Base-by-base conservation (phyloP, 2,329 filamentous ascomycete genomes). In the Exophiala phaeomuriformis region DNA sequence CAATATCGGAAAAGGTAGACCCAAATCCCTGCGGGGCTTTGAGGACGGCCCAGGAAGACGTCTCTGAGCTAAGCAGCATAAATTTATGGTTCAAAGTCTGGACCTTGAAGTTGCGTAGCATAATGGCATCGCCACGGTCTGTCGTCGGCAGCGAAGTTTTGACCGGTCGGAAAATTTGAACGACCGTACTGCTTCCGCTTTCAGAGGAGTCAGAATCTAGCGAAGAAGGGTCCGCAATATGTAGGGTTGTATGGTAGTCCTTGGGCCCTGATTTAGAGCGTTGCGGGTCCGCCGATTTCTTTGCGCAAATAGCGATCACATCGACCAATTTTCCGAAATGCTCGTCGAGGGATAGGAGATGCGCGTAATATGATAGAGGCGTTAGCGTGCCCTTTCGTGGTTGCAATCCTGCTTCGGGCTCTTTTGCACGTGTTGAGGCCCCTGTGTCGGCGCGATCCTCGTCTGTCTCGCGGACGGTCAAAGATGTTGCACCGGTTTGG, bases 11-110 rank as follows among this genome's bases (percentile, higher is more conserved):
- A n/a, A 30, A 52, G 39, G 7, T 60, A 59, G 37, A 59, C 59
- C 44, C 52, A 52, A 6, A 55, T 57, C 29, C 53, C 40, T 8
- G 53, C 43, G 29, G 55, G 35, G 10, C 47, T 33, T 44, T 55
- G 58, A 76, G 75, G 3, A 76, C 71, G 6, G 69, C 73, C 75
- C 75, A 77, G 7, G 73, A 68, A 53, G 73, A 75, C 10, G 66
- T 66, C 8, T 71, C 65, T 2, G 63, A 65, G 58, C 71, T 75
- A 46, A 72, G 58, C 2, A 77, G 65, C 53, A 68, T 68, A 48
- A 72, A 63, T 4, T 65, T 67, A 56, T 70, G 67, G 9, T 72
- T 65, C 46, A 68, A 63, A 53, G 65, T 72, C 39, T 70, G 67
- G 5, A 76, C 71, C 53, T 71, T 70, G 61, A 77, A 74, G 53